These are phyloP conservation scores for Calonectria hawksworthii DNA, from an alignment of 2,329 filamentous ascomycete species.

Conservation along the genomic window DNA sequence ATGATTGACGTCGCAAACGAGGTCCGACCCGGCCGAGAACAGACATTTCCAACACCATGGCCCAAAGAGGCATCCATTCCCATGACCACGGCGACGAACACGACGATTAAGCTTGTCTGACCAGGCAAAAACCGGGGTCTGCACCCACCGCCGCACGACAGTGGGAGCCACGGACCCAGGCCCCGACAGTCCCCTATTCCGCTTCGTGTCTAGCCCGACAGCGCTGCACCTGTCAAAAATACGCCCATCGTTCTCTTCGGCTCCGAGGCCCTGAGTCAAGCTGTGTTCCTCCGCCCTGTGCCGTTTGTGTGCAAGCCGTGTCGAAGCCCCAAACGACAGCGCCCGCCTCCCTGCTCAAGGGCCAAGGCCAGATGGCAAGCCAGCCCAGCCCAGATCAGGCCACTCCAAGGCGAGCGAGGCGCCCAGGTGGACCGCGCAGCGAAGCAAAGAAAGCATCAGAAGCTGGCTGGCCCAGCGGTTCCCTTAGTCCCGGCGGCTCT, in stretches of 20 bases:
- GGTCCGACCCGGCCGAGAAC: constrained; percentile 25
- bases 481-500: constrained; percentile 38
- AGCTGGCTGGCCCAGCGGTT: constrained; percentile 22
- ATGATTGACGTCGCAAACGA: constrained; percentile 6
- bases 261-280: constrained; percentile 14
- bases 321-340: not conserved
- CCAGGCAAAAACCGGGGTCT: constrained; percentile 41
- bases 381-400: constrained; percentile 30
- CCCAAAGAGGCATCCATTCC: constrained; percentile 41
- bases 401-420: constrained; percentile 33
- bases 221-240: constrained; percentile 34
- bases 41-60: constrained; percentile 34
- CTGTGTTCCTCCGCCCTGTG: not conserved
- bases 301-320: not conserved
- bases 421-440: constrained; percentile 15
- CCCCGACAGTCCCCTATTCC: constrained; percentile 38
- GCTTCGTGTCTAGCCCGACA: constrained; percentile 40
- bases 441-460: constrained; percentile 25
- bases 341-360: not conserved
- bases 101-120: constrained; percentile 43
- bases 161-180: constrained; percentile 28
- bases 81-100: constrained; percentile 19
- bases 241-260: constrained; percentile 12
- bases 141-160: constrained; percentile 37
- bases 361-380: not conserved